Evolutionary conservation across 2,329 filamentous ascomycete genomes (phyloP), one percentile per base, ranked within the genome.

Genomic region (Thyridium curvatum): DNA sequence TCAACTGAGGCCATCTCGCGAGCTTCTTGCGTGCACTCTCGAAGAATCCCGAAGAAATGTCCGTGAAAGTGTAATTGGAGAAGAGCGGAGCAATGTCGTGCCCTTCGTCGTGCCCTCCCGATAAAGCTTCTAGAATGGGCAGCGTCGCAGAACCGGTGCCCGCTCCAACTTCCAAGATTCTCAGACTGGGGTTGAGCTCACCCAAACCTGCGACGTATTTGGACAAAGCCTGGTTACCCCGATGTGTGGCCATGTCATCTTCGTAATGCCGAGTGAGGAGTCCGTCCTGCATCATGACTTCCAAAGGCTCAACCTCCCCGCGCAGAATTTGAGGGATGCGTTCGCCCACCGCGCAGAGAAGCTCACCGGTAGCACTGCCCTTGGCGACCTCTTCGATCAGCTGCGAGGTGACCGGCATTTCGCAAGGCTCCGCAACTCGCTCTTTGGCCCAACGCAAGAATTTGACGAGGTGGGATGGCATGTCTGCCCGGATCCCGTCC

Each of bases 161-260:
- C 29, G 40, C 46, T 12, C 68, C 67, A 4, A 68, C 53, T 43
- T 60, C 57, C 4, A 73, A 43, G 18, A 71, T 56, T 18, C 43
- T 46, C 2, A 52, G 42, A 2, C 42, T 38, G 0, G 55, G 52
- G 29, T 52, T 37, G 18, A 48, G 36, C 8, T 35, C 34, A 26
- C 53, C 42, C 26, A 51, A 31, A 16, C 46, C 40, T 15, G 47
- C 54, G 5, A 58, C 29, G n/a, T n/a, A n/a, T n/a, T n/a, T n/a
- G n/a, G n/a, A n/a, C n/a, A n/a, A n/a, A n/a, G n/a, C n/a, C n/a
- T n/a, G n/a, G n/a, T n/a, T n/a, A n/a, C n/a, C n/a, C n/a, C n/a
- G n/a, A 15, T 53, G 49, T 2, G 44, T 36, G 30, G 53, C 49
- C 51, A 49, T 32, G 49, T 34, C 8, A 42, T 45, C 45, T 32